Base-by-base conservation (phyloP, 169 alveolate genomes). In the Hepatocystis sp. region DNA sequence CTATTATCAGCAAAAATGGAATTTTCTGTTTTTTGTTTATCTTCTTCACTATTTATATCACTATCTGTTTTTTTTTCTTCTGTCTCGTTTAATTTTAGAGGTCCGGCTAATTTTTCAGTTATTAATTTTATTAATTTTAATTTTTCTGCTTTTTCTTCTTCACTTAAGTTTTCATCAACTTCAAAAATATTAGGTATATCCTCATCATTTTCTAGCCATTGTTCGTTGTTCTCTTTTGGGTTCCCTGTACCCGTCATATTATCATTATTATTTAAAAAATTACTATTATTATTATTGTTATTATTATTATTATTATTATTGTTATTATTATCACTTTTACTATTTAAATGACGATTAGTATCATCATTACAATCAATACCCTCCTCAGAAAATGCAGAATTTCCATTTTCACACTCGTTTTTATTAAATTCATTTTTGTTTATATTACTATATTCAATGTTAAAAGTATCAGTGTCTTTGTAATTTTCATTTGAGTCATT, bases 1-100 rank as follows among this genome's bases (percentile, higher is more conserved):
- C 96, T 88, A 58, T 90, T 93, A 46, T 84, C 88, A 7, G 95
- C 96, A n/a, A 71, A 71, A 30, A 71, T 56, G 1, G 76, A 71
- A 23, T 71, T 64, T 44, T 58, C 86, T 0, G 34, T 60, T 27
- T 15, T 58, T 53, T 39, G 34, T 19, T 23, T 21, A 2, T 17
- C 67, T 10, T 46, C 47, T 30, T 28, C 85, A 10, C 42, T 13
- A 8, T 34, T 27, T 5, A 28, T 10, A 49, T n/a, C 46, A 4
- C 10, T 32, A 13, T 42, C 78, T n/a, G 17, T 23, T 42, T 63
- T 40, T 40, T 27, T 11, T 17, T 56, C 44, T 15, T 71, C 40
- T 32, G 55, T 52, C 15, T 19, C 58, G 25, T 56, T 46, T 47
- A 76, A 10, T 71, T 71, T 71, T 21, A 71, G 46, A 11, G 86